Evolutionary conservation across 495 filamentous ascomycete genomes (phyloP).

Genomic region (Hypomontagnella monticulosa): DNA sequence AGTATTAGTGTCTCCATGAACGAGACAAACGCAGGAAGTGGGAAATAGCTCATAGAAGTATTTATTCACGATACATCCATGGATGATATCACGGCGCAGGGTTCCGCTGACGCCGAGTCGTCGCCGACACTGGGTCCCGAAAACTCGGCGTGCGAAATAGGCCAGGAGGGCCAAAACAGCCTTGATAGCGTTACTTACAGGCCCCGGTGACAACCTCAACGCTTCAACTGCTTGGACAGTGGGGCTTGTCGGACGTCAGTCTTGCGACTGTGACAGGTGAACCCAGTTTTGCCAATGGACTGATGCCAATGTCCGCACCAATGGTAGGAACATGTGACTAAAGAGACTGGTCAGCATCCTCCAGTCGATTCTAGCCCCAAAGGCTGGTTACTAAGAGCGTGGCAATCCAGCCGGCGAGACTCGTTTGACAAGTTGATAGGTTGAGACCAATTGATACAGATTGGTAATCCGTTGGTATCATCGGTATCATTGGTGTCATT

Average conservation of each 20-base stretch:
- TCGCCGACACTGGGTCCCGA: constrained; percentile 29
- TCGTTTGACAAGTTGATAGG: neutral
- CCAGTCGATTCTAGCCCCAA: constrained; percentile 30
- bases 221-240: constrained; percentile 12
- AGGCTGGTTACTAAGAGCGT: constrained; percentile 33
- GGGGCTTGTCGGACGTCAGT: constrained; percentile 38
- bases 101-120: constrained; percentile 28
- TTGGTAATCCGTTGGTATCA: constrained; percentile 17
- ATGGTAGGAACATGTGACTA: constrained; percentile 42
- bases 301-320: constrained; percentile 37
- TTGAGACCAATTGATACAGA: neutral
- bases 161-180: constrained; percentile 1
- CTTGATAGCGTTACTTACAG: constrained; percentile 23
- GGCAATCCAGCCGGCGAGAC: constrained; percentile 29
- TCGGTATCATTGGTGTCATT: constrained; percentile 17
- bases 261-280: constrained; percentile 42
- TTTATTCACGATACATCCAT: constrained; percentile 35
- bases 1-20: constrained; percentile 45
- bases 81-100: constrained; percentile 35
- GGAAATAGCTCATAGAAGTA: constrained; percentile 32
- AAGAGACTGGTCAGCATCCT: constrained; percentile 41
- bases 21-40: constrained; percentile 24
- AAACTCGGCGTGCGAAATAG: constrained; percentile 21
- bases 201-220: constrained; percentile 19
- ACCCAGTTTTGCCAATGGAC: constrained; percentile 37